These are phyloP conservation scores for Chaetoscypha palmicola DNA, from an alignment of 2,329 filamentous ascomycete species.

Conservation along the genomic window DNA sequence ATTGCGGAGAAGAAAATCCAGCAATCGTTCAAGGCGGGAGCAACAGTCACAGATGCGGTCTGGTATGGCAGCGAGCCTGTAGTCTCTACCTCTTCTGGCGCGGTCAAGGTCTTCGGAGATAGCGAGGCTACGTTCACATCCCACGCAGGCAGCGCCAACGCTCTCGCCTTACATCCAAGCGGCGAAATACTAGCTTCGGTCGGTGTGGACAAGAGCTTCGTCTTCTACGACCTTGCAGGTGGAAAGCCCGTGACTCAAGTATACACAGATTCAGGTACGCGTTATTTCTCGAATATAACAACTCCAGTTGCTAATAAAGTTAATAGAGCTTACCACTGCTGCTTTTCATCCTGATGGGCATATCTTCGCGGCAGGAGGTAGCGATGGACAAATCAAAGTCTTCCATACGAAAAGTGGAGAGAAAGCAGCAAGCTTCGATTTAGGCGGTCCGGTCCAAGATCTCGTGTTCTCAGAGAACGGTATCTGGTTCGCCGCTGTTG, in stretches of 20 bases:
- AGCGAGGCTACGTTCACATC: constrained; percentile 63
- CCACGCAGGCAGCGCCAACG: constrained; percentile 76
- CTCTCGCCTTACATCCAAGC: constrained; percentile 73
- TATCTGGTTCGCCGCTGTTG: constrained; percentile 83
- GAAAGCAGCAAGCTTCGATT: constrained; percentile 65
- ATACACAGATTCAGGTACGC: constrained; percentile 72
- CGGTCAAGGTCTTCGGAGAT: constrained; percentile 70
- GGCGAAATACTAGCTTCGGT: constrained; percentile 79
- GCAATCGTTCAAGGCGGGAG: constrained; percentile 32
- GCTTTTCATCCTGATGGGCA: constrained; percentile 97
- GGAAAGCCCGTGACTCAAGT: constrained; percentile 68
- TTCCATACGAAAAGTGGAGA: constrained; percentile 79
- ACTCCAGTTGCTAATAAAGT: constrained; percentile 11
- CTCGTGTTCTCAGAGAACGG: constrained; percentile 93
- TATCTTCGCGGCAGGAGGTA: constrained; percentile 78
- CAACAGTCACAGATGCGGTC: constrained; percentile 49
- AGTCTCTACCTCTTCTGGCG: constrained; percentile 37
- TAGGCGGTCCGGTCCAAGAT: constrained; percentile 63
- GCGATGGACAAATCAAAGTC: constrained; percentile 74
- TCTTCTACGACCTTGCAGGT: constrained; percentile 72
- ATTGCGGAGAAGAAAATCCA: constrained; percentile 68
- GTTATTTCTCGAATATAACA: neutral
- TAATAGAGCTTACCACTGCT: constrained; percentile 48
- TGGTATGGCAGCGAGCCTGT: constrained; percentile 36
- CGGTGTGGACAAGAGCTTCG: constrained; percentile 85